These are phyloP conservation scores for Eimeria sp. DNA, from an alignment of 169 alveolate genomes.

Conservation along the genomic window DNA sequence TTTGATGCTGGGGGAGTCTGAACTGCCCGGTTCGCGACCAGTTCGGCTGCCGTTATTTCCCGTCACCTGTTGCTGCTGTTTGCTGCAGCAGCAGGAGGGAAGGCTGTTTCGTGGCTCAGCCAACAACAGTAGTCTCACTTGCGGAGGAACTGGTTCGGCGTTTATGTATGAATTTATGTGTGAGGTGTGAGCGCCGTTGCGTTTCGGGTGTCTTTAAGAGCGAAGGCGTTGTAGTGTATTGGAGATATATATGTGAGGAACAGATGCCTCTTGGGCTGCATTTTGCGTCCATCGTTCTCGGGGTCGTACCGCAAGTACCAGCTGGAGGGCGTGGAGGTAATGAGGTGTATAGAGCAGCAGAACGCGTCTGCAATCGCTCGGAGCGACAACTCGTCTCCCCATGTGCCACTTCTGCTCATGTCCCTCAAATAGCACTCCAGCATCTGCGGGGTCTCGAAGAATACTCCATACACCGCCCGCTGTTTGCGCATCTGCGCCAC, in stretches of 20 bases:
- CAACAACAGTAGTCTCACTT: not conserved
- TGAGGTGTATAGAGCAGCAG: slow-evolving; percentile 86
- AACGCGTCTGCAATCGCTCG: slow-evolving; percentile 88
- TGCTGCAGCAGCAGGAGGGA: not conserved
- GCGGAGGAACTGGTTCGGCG: not conserved
- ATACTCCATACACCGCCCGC: slow-evolving; percentile 83
- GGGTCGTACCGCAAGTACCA: slow-evolving; percentile 88
- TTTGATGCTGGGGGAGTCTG: not conserved
- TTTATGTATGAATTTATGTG: not conserved
- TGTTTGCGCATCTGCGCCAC: slow-evolving; percentile 84
- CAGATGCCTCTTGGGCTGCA: slow-evolving; percentile 78
- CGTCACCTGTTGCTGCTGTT: not conserved
- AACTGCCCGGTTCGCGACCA: not conserved
- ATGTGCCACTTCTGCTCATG: slow-evolving; percentile 85
- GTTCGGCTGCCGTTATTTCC: not conserved
- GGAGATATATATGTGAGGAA: slow-evolving; percentile 88
- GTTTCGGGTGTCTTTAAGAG: slow-evolving; percentile 5
- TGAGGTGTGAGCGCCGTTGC: not conserved
- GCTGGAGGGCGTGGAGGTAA: slow-evolving; percentile 85
- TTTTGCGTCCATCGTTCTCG: slow-evolving; percentile 4
- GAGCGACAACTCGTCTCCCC: slow-evolving; percentile 89
- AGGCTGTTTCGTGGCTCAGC: too few relatives aligned
- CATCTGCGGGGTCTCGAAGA: slow-evolving; percentile 80
- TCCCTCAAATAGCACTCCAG: slow-evolving; percentile 81
- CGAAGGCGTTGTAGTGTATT: slow-evolving; percentile 86